Evolutionary conservation across 192 early-diverging fungal species (phyloP), one percentile per base, ranked within the genome.

Genomic region (Coemansia sp.): DNA sequence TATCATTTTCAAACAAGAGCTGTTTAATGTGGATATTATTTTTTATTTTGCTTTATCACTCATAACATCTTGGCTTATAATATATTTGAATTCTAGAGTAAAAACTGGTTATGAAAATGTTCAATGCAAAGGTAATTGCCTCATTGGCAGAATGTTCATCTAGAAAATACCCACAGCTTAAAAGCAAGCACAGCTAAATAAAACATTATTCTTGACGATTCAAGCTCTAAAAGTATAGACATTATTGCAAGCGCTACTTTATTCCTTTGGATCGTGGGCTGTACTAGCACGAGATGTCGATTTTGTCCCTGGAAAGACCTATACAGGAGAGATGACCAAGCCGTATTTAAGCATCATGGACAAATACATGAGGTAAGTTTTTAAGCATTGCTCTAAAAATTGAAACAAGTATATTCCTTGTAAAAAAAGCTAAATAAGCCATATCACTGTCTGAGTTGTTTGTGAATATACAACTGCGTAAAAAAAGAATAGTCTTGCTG

Each of bases 331-430:
- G 10, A 71, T 71, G 26, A 65, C 75, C 15, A 56, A 74, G 72
- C 68, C 71, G 4, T 71, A 77, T 63, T 48, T 71, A 1, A 53
- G 50, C 11, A 70, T 67, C 4, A 82, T 82, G 75, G 56, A 77
- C 56, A 82, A 82, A 45, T 82, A 82, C 57, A 82, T 82, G 75
- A 82, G 80, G 80, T 71, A 74, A 59, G 70, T 37, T n/a, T 12
- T 50, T 50, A 4, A 18, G 4, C 19, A 41, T 42, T 32, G 4
- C 32, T 32, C 32, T 32, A 32, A 32, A 0, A 32, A 19, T 48
- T 18, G 13, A 47, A 47, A 7, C 6, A n/a, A 65, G 4, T 32
- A 4, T 32, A 32, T 32, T 32, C 32, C 32, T 32, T 2, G 32
- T 32, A 48, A 48, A 48, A 4, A 48, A 56, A 4, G 19, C 12